Base-by-base conservation (phyloP, 2,329 filamentous ascomycete genomes). In the Cercospora zeae-maydis region DNA sequence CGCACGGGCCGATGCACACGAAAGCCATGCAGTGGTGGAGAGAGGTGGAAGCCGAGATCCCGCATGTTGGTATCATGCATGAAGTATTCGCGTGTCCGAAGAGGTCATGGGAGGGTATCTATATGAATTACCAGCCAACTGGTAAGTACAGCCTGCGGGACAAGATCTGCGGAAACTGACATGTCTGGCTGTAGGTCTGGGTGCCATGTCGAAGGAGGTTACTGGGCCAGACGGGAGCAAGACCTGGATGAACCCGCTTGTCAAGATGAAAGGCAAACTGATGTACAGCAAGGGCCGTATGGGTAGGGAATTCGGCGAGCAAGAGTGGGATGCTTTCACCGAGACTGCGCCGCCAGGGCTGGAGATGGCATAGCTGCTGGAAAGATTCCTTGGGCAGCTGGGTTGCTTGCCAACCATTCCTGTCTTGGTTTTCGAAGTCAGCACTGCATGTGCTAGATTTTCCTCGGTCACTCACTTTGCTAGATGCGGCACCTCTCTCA, bases 1-100 rank as follows among this genome's bases (percentile, higher is more conserved):
- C 65, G 6, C 65, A 66, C 24, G 63, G 65, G 5, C 54, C 53
- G 10, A 27, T 62, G 53, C 64, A 64, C 52, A 64, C 59, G 3
- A 55, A 66, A 53, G 62, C 59, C 16, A 64, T 66, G 62, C 31
- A 64, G 49, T 66, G 62, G 62, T 66, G 59, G 56, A 49, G 30
- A 47, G 36, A 51, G 13, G 30, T 33, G 11, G 42, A 27, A 27
- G 31, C 57, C 24, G 47, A 58, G 11, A 42, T 59, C n/a, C 33
- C 19, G 14, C 59, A 66, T 59, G 21, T 66, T 27, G 54, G 55
- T n/a, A 58, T 66, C 21, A 64, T 62, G 62, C 64, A 66, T 56
- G 64, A 64, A 24, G 53, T 66, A 9, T 58, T 64, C 47, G 56
- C 56, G 9, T 59, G 57, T 24, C 64, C 64, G 27, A 63, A 62